These are phyloP conservation scores for Sordariomycetes sp. DNA, from an alignment of 2,329 filamentous ascomycete species.

Conservation along the genomic window DNA sequence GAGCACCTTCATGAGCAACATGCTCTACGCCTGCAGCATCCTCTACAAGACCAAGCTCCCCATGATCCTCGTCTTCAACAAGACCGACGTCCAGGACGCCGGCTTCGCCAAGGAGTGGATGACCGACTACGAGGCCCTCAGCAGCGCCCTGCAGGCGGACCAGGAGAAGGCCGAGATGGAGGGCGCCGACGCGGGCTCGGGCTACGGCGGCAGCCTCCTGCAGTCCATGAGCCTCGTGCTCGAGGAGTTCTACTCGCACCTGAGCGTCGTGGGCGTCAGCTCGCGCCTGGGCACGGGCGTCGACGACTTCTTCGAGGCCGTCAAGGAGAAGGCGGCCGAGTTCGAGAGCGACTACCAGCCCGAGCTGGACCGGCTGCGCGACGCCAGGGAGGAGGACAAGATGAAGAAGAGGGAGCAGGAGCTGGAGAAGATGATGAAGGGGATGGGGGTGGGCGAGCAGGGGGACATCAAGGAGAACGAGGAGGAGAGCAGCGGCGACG, in stretches of 20 bases:
- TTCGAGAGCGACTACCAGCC: constrained; percentile 87
- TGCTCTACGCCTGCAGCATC: constrained; percentile 98
- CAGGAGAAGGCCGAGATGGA: constrained; percentile 70
- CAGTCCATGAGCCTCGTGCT: constrained; percentile 98
- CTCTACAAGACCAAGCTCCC: constrained; percentile 97
- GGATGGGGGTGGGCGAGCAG: constrained; percentile 51
- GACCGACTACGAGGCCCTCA: constrained; percentile 96
- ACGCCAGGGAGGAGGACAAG: constrained; percentile 68
- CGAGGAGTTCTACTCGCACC: constrained; percentile 92
- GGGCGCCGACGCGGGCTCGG: constrained; percentile 63
- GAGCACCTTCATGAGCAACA: constrained; percentile 98
- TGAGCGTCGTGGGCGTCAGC: constrained; percentile 87
- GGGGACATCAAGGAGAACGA: constrained; percentile 18
- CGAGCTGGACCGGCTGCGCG: constrained; percentile 70
- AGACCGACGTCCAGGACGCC: constrained; percentile 89
- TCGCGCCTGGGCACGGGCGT: constrained; percentile 87
- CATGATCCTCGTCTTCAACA: constrained; percentile 99
- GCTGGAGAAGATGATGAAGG: constrained; percentile 86
- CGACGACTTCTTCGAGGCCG: constrained; percentile 86
- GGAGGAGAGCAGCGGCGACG: constrained; percentile 40
- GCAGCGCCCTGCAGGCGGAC: constrained; percentile 70
- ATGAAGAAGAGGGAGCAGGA: constrained; percentile 64
- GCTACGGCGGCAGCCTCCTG: constrained; percentile 91
- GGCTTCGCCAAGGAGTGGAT: constrained; percentile 97
- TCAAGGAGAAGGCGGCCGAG: constrained; percentile 76